Base-by-base conservation (phyloP, 2,329 filamentous ascomycete genomes). In the Paecilomyces variotii region DNA sequence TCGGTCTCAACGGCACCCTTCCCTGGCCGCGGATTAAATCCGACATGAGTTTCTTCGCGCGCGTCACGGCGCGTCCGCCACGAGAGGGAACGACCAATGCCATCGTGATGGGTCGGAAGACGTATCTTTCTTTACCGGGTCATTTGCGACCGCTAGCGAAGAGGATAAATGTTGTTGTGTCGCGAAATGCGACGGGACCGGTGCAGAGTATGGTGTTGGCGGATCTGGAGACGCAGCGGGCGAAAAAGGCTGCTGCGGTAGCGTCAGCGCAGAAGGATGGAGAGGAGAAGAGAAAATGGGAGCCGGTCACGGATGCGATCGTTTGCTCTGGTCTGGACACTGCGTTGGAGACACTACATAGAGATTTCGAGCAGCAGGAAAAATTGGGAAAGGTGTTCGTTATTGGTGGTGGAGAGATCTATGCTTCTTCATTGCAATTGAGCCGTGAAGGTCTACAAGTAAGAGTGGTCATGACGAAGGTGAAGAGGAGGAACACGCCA, bases 91-190 rank as follows among this genome's bases (percentile, higher is more conserved):
- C 56, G 27, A 70, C 67, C 0, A 93, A 92, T 73, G 89, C 90
- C 19, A 90, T 97, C 56, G 88, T 99, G 65, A 99, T 99, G 94
- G 94, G 94, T 60, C 89, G 94, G 69, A 97, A 95, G 76, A 99
- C 94, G 0, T 99, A 93, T 87, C 91, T 96, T 56, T 91, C 87
- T 63, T 93, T 99, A 60, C 93, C 94, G 1, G 70, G 79, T 5
- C 82, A 80, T 56, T 91, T 94, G 71, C 83, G 91, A 2, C 94
- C 94, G 19, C 80, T 99, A 34, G 87, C 85, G 61, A 88, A 86
- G 62, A 81, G 94, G 9, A 79, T 91, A 55, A 97, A 96, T 73
- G 84, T 97, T 49, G 84, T 97, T 63, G 80, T 99, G 64, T 89
- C 86, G 54, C 66, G 74, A n/a, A 72, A 76, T 58, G 63, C 61